Conservation (phyloP, 164 flowering plant genomes). For the Euptelea pleiosperma region DNA sequence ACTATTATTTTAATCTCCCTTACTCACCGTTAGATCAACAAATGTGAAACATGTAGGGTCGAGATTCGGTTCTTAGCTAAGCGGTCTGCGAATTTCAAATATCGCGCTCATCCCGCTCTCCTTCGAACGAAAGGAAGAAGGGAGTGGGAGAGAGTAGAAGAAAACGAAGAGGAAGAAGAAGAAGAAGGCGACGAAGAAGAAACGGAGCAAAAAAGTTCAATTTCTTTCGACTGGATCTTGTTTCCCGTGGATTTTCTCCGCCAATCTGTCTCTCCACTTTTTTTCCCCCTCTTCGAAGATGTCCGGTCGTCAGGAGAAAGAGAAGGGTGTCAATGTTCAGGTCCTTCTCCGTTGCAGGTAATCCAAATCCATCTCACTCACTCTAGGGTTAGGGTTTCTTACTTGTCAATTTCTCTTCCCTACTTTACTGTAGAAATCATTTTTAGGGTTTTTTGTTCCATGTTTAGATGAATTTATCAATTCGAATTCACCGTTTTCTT, state of each 20-base stretch:
- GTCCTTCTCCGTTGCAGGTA: slow-evolving; percentile 98
- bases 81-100: too few relatives aligned
- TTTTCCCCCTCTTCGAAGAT: slow-evolving; percentile 25
- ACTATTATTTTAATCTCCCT: too few relatives aligned
- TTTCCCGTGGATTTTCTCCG: background rate
- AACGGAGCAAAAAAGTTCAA: too few relatives aligned
- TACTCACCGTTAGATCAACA: too few relatives aligned
- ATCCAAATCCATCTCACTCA: background rate
- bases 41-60: too few relatives aligned
- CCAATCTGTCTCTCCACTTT: slow-evolving; percentile 10
- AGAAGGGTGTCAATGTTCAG: slow-evolving; percentile 94
- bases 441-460: background rate
- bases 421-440: background rate
- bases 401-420: background rate
- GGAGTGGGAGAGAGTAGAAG: background rate
- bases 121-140: too few relatives aligned
- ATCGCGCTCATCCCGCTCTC: too few relatives aligned
- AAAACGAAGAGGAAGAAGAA: background rate
- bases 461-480: background rate
- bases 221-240: slow-evolving; percentile 10
- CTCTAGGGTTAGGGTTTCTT: slow-evolving; percentile 11
- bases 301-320: slow-evolving; percentile 74
- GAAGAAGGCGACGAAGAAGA: too few relatives aligned
- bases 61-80: background rate
- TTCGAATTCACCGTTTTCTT: background rate